A percentile compares a stretch with the other conserved stretches of the same genome.
Evolutionary conservation across 2,329 filamentous ascomycete species (phyloP).

Genomic region (Diplodia scrobiculata): DNA sequence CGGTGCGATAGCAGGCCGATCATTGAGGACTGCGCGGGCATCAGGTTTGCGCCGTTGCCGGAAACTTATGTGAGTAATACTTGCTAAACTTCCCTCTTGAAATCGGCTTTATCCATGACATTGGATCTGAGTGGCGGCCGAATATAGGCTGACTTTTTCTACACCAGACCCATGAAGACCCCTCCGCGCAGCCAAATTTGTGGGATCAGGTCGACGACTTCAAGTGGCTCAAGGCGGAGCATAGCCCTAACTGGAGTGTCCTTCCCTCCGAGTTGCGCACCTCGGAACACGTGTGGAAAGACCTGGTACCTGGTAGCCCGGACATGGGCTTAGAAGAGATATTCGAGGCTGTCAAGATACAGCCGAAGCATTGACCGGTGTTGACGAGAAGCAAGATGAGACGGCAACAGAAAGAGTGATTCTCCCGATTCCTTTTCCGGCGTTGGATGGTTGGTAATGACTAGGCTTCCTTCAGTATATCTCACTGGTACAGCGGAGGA

Average conservation of each 20-base stretch:
- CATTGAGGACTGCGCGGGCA: conserved; percentile 80
- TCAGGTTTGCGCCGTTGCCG: conserved; percentile 80
- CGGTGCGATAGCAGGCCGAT: conserved; percentile 82
- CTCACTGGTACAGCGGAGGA: background rate
- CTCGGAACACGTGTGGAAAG: conserved; percentile 66
- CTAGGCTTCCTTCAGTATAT: background rate
- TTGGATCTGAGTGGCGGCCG: background rate
- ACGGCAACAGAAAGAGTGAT: background rate
- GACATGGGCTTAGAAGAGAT: conserved; percentile 67
- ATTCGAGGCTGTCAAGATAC: conserved; percentile 49
- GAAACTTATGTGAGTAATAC: conserved; percentile 29
- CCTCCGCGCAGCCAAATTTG: conserved; percentile 56
- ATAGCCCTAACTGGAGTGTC: conserved; percentile 84
- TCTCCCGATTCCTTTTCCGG: background rate
- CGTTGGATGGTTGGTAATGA: background rate
- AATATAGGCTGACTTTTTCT: background rate
- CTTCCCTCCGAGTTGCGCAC: conserved; percentile 64
- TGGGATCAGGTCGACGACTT: conserved; percentile 96
- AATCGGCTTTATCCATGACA: background rate
- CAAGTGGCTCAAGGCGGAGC: conserved; percentile 87
- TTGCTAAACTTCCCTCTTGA: background rate
- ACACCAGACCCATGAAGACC: conserved; percentile 28
- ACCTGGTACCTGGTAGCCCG: conserved; percentile 65
- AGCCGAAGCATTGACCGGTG: conserved; percentile 12
- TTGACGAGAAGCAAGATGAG: background rate